A percentile compares a stretch with the other conserved stretches of the same genome.
These are phyloP conservation scores for Aspergillus sp. DNA, from an alignment of 2,329 filamentous ascomycete species.

Conservation along the genomic window DNA sequence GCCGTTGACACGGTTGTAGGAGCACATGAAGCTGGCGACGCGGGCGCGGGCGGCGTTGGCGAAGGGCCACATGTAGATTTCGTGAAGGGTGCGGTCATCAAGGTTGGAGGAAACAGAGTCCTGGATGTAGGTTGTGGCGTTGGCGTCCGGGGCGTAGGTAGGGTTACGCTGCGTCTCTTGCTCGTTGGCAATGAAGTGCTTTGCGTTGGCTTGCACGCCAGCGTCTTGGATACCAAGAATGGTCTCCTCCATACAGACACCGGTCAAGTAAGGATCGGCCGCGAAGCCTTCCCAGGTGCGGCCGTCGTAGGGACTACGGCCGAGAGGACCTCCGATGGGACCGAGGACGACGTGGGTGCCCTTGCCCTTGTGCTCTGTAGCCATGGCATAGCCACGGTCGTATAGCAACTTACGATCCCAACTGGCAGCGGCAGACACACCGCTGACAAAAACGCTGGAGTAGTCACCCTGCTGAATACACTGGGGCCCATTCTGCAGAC, in stretches of 20 bases:
- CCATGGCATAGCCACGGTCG: conserved; percentile 56
- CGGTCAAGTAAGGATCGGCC: conserved; percentile 49
- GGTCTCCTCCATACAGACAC: conserved; percentile 46
- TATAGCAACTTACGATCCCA: conserved; percentile 62
- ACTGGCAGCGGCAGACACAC: conserved; percentile 67
- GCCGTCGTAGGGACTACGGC: conserved; percentile 31
- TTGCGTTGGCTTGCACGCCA: conserved; percentile 35
- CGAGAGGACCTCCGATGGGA: conserved; percentile 45
- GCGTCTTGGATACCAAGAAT: conserved; percentile 61
- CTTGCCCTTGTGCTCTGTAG: conserved; percentile 48
- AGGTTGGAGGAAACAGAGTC: conserved; percentile 53
- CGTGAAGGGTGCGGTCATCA: conserved; percentile 73
- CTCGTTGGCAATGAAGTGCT: conserved; percentile 63
- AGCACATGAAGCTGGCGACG: conserved; percentile 56
- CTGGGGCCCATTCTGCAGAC: conserved; percentile 33
- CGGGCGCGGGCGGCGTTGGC: conserved; percentile 70
- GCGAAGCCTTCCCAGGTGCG: conserved; percentile 47
- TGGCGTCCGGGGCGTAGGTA: conserved; percentile 39
- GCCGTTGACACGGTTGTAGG: conserved; percentile 49
- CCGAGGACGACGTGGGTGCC: conserved; percentile 47
- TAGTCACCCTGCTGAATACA: conserved; percentile 70
- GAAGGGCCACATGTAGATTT: conserved; percentile 78
- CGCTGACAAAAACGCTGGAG: conserved; percentile 71
- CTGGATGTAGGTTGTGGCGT: conserved; percentile 17
- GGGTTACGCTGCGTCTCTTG: conserved; percentile 59